Evolutionary conservation across 2,329 filamentous ascomycete species (phyloP), one percentile per base, ranked within the genome.

Genomic region (Trichoderma polysporum): DNA sequence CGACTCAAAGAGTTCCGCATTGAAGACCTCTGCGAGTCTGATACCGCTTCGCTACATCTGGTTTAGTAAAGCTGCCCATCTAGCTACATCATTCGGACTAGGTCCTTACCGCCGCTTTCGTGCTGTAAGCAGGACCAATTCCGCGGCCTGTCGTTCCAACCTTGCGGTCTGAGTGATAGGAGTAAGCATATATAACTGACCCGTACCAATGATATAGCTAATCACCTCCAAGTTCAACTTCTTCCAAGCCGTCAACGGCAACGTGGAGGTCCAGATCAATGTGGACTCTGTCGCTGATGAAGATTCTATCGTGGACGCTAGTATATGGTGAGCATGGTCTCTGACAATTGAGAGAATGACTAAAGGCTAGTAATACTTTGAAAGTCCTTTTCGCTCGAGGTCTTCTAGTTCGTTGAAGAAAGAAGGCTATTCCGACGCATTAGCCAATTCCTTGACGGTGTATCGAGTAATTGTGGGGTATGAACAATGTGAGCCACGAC

Each of bases 191-290:
- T 52, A n/a, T 49, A 37, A 25, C 4, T 29, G 19, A 13, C 33
- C 31, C 7, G 58, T n/a, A 25, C 39, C 15, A 25, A 35, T 25
- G 39, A 59, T 19, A 13, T 54, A n/a, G 35, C 57, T 59, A 37
- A 49, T 53, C 4, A 71, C 68, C 69, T 69, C 83, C 81, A 31
- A 86, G 77, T 72, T 85, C 82, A 13, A 74, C 74, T 76, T 89
- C 88, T 76, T 91, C 89, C 9, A 92, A 82, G 4, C 90, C 90
- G 72, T 92, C 91, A 15, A 91, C 88, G 68, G 86, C 80, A 67
- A 85, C 83, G 76, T 91, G 89, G 39, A 91, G 78, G 73, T 90
- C 85, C 68, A 91, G 84, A 74, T 88, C 83, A 67, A 91, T 81
- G 74, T 90, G 86, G 70, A 84, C 85, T 58, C 88, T 81, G 75